Evolutionary conservation across 2,329 filamentous ascomycete species (phyloP).

Genomic region (Trichoderma atroviride): DNA sequence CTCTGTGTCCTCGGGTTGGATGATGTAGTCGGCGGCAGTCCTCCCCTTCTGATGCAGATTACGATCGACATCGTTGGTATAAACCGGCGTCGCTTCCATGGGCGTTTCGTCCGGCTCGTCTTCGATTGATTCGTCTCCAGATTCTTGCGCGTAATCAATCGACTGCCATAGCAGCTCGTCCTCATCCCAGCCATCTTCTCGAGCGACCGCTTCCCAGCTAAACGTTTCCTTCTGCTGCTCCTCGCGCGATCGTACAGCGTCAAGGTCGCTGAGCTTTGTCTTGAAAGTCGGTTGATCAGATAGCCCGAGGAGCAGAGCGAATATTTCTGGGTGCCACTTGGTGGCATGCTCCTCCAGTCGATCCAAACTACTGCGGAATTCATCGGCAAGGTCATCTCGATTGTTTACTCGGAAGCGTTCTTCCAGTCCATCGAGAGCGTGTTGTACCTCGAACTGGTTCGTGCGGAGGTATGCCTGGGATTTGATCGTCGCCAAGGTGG

Average conservation of each 20-base stretch:
- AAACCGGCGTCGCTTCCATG: conserved; percentile 38
- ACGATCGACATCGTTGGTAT: conserved; percentile 36
- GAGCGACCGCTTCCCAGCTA: conserved; percentile 78
- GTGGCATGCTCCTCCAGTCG: conserved; percentile 57
- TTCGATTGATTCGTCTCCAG: conserved; percentile 52
- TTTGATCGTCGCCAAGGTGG: conserved; percentile 54
- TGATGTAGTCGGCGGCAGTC: conserved; percentile 40
- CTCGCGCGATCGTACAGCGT: conserved; percentile 49
- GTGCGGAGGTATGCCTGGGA: conserved; percentile 64
- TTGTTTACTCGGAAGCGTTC: conserved; percentile 84
- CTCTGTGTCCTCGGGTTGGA: conserved; percentile 40
- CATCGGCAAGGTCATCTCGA: conserved; percentile 77
- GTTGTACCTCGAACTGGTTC: conserved; percentile 73
- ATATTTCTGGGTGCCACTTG: conserved; percentile 76
- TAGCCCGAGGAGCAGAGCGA: conserved; percentile 77
- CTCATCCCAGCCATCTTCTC: conserved; percentile 71
- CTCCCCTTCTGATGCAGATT: conserved; percentile 27
- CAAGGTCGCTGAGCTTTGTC: conserved; percentile 65
- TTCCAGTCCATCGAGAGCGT: conserved; percentile 69
- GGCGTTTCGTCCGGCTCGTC: conserved; percentile 44
- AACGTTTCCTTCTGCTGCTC: conserved; percentile 53
- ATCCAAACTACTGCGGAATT: conserved; percentile 61
- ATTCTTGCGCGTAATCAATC: conserved; percentile 69
- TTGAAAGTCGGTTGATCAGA: conserved; percentile 78
- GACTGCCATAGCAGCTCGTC: conserved; percentile 71